Evolutionary conservation across 306 rosid species (phyloP).

Genomic region (Sindora glabra): DNA sequence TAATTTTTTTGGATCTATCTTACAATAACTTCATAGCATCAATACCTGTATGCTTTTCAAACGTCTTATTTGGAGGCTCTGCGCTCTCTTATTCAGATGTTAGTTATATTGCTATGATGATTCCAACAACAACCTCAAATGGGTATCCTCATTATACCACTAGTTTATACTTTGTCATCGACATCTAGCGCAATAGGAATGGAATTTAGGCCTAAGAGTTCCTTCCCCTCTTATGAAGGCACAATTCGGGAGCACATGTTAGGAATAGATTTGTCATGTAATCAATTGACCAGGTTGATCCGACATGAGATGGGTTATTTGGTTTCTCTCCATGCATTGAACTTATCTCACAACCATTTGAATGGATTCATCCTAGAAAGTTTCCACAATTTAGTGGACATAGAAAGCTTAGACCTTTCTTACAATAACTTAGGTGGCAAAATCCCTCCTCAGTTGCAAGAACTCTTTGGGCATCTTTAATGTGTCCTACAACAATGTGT

Average conservation of each 20-base stretch:
- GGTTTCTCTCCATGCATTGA: neutral
- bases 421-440: constrained; percentile 10
- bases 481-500: constrained; percentile 15
- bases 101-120: no score
- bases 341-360: constrained; percentile 16
- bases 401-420: constrained; percentile 23
- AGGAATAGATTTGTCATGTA: constrained; percentile 19
- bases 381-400: neutral
- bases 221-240: neutral
- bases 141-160: no score
- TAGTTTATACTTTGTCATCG: no score
- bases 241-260: neutral
- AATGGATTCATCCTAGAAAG: neutral
- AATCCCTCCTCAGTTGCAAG: constrained; percentile 1
- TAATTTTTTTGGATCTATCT: no score
- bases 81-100: no score
- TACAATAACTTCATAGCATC: no score
- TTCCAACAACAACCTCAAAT: no score
- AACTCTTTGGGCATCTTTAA: neutral
- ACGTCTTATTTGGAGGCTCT: no score
- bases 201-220: neutral
- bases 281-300: constrained; percentile 3
- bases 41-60: no score
- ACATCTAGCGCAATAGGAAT: no score
- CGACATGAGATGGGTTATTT: neutral